Conservation (phyloP, 768 basidiomycete species). For the Kwoniella mangroviensis region DNA sequence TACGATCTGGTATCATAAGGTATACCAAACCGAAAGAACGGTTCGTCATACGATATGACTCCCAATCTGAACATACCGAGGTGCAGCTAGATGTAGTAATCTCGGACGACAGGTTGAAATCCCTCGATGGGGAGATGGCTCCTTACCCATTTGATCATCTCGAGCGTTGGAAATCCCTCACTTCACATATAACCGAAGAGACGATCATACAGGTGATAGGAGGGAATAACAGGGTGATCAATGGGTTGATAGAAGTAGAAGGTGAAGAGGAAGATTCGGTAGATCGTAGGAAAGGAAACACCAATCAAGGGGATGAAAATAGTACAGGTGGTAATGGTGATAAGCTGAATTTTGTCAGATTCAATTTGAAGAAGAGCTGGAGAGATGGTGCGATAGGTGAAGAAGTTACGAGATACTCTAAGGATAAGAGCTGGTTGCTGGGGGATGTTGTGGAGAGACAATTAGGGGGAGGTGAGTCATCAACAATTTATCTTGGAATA, state of each 20-base stretch:
- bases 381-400: constrained; percentile 56
- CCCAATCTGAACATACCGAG: not conserved
- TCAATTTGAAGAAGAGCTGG: constrained; percentile 59
- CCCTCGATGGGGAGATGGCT: constrained; percentile 57
- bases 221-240: constrained; percentile 32
- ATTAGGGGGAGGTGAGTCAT: constrained; percentile 50
- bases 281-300: not conserved
- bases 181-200: constrained; percentile 34
- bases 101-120: constrained; percentile 55
- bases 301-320: constrained; percentile 10
- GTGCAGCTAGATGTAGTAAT: constrained; percentile 35
- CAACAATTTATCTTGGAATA: not conserved
- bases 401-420: constrained; percentile 56
- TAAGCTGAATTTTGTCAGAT: constrained; percentile 49
- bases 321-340: constrained; percentile 18
- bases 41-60: constrained; percentile 1
- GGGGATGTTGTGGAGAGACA: constrained; percentile 43
- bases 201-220: constrained; percentile 54
- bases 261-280: constrained; percentile 42
- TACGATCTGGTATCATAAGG: constrained; percentile 52
- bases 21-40: constrained; percentile 28
- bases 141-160: constrained; percentile 55
- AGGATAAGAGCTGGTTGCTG: constrained; percentile 59
- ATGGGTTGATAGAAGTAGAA: constrained; percentile 53
- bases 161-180: constrained; percentile 50